Evolutionary conservation across 2,329 filamentous ascomycete genomes (phyloP), one percentile per base, ranked within the genome.

Genomic region (Camptophora hylomeconis): DNA sequence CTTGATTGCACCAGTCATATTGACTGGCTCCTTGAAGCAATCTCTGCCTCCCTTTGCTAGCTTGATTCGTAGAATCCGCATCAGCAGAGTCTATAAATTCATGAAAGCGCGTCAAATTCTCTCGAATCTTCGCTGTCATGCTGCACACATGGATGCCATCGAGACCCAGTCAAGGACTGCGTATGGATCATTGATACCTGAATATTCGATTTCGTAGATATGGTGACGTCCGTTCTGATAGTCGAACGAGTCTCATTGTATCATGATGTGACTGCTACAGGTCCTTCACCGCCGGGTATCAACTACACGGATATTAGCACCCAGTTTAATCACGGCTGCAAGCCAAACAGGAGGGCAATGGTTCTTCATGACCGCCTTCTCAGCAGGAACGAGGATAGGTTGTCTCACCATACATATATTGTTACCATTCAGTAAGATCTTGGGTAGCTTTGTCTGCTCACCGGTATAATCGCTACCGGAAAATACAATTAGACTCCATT

Each of bases 371-470:
- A 36, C 20, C 11, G 23, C 10, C 4, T 18, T 8, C 19, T 14
- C n/a, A 36, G 20, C n/a, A n/a, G 32, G 20, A 27, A 28, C 10
- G 26, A 8, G 12, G 15, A 7, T 12, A 17, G 15, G 7, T 13
- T n/a, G 5, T 29, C 66, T 32, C 69, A 93, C 89, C 89, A 98
- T 98, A 80, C 87, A 95, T 41, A 98, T 83, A 50, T 95, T 95
- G 62, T 98, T 98, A 33, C 89, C 89, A 49, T 98, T 98, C 20
- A 98, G 63, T 22, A 98, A 61, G 37, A 98, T 93, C 66, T 95
- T 95, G 28, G 84, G 71, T 21, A 98, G 71, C 56, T 92, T 92
- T 24, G 75, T 80, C 56, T 87, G 78, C 46, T 79, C 74, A 37
- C 87, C 87, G 4, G 76, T 76, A 59, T 92, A 92, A 59, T 98